A percentile compares a stretch with the other conserved stretches of the same genome.
Conservation (phyloP, 495 filamentous ascomycete species). For the Usnea hakonensis region DNA sequence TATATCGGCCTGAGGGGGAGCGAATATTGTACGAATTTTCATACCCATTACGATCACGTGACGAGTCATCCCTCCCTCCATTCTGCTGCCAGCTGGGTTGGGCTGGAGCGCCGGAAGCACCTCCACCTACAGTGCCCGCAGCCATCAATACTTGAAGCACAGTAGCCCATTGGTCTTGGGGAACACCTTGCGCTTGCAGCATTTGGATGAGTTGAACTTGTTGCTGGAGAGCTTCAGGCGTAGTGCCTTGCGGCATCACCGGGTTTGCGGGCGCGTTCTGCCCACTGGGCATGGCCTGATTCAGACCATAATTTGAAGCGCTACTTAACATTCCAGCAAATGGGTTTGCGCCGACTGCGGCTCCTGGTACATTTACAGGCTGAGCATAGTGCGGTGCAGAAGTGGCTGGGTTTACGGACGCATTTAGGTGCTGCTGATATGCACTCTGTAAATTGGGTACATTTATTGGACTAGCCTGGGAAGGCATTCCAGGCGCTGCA, state of each 20-base stretch:
- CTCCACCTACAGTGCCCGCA: constrained; percentile 23
- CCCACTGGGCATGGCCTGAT: constrained; percentile 17
- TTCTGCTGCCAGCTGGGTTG: constrained; percentile 21
- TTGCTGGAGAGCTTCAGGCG: constrained; percentile 44
- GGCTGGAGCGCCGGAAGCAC: constrained; percentile 29
- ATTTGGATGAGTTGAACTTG: constrained; percentile 57
- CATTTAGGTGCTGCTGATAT: constrained; percentile 35
- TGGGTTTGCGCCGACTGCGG: constrained; percentile 43
- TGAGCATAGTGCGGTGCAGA: constrained; percentile 38
- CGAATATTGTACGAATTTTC: constrained; percentile 44
- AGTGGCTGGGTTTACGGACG: constrained; percentile 41
- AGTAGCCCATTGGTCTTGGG: constrained; percentile 53
- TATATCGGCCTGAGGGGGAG: constrained; percentile 50
- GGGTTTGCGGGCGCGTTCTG: constrained; percentile 26
- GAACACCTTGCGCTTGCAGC: constrained; percentile 50
- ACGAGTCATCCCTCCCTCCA: constrained; percentile 34
- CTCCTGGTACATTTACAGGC: constrained; percentile 56
- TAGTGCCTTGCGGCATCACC: constrained; percentile 29
- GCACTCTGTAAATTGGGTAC: constrained; percentile 45
- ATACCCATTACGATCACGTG: constrained; percentile 57
- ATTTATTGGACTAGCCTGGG: constrained; percentile 47
- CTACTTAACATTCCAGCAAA: constrained; percentile 37
- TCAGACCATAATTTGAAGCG: constrained; percentile 27
- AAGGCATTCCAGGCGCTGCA: constrained; percentile 41
- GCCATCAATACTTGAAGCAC: constrained; percentile 43